Conservation (phyloP, 495 filamentous ascomycete species). For the Neurospora cerealis region DNA sequence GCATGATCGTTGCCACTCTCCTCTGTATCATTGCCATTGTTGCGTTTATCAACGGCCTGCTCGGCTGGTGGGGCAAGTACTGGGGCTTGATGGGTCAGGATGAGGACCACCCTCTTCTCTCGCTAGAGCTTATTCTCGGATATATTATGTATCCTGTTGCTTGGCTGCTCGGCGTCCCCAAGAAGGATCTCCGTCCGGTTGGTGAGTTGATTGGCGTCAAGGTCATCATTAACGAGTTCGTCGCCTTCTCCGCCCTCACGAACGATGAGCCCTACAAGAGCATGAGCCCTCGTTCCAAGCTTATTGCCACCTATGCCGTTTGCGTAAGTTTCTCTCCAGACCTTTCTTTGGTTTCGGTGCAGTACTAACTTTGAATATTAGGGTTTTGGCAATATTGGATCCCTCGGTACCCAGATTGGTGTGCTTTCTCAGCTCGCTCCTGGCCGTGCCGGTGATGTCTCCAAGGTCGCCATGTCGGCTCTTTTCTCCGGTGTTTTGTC, state of each 20-base stretch:
- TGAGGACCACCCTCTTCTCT: constrained; percentile 45
- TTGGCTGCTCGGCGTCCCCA: constrained; percentile 76
- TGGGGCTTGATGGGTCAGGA: constrained; percentile 48
- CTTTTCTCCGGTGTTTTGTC: constrained; percentile 68
- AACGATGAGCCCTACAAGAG: constrained; percentile 49
- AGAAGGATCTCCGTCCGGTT: constrained; percentile 61
- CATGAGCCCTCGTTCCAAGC: constrained; percentile 57
- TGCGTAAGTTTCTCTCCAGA: constrained; percentile 47
- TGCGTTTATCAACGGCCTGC: constrained; percentile 61
- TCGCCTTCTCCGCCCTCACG: constrained; percentile 48
- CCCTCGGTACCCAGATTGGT: constrained; percentile 78
- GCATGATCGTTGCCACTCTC: constrained; percentile 69
- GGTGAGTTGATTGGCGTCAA: constrained; percentile 74
- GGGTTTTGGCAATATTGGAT: constrained; percentile 73
- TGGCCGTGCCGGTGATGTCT: constrained; percentile 60
- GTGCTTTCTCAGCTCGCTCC: constrained; percentile 76
- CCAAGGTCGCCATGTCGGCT: constrained; percentile 63
- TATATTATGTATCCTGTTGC: constrained; percentile 79
- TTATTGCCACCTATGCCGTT: constrained; percentile 86
- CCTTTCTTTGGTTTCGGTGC: not conserved
- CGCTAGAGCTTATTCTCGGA: constrained; percentile 66
- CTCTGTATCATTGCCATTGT: constrained; percentile 82
- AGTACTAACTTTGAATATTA: constrained; percentile 57
- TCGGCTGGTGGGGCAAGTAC: constrained; percentile 85
- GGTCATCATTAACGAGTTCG: constrained; percentile 67